These are phyloP conservation scores for Geranium rotundifolium DNA, from an alignment of 345 rosid genomes.

Conservation along the genomic window DNA sequence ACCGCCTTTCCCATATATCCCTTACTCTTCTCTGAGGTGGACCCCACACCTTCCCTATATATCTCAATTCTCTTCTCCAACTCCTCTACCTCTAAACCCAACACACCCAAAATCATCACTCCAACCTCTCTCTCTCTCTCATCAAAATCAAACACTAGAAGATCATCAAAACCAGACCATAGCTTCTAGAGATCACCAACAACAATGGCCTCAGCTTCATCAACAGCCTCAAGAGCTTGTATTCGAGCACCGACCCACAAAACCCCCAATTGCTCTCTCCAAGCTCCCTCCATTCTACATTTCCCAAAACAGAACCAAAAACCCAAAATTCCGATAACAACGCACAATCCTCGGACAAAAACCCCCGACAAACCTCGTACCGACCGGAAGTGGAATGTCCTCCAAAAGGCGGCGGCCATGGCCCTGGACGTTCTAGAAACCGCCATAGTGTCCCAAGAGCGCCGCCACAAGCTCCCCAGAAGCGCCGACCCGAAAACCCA, in stretches of 20 bases:
- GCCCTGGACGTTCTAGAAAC: constrained; percentile 55
- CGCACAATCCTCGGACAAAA: no score
- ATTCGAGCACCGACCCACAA: constrained; percentile 10
- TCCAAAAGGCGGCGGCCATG: constrained; percentile 57
- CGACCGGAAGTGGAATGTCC: constrained; percentile 28
- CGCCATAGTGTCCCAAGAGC: constrained; percentile 54
- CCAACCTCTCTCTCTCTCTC: no score
- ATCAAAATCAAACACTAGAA: not conserved
- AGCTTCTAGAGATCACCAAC: no score
- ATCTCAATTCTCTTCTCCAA: no score
- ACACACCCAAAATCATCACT: not conserved
- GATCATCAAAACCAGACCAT: not conserved
- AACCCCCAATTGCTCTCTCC: constrained; percentile 25
- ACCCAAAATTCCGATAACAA: no score
- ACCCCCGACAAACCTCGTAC: constrained; percentile 6
- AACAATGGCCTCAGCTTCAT: not conserved
- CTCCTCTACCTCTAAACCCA: no score
- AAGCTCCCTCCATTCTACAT: constrained; percentile 44
- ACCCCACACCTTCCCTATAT: no score
- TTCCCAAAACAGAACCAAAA: constrained; percentile 28
- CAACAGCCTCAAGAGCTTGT: not conserved
- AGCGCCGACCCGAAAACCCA: constrained; percentile 77
- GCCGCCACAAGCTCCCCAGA: constrained; percentile 55
- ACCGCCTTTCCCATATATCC: no score
- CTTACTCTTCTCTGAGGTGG: no score